These are phyloP conservation scores for Aspergillus sp. DNA, from an alignment of 2,329 filamentous ascomycete genomes.

Conservation along the genomic window DNA sequence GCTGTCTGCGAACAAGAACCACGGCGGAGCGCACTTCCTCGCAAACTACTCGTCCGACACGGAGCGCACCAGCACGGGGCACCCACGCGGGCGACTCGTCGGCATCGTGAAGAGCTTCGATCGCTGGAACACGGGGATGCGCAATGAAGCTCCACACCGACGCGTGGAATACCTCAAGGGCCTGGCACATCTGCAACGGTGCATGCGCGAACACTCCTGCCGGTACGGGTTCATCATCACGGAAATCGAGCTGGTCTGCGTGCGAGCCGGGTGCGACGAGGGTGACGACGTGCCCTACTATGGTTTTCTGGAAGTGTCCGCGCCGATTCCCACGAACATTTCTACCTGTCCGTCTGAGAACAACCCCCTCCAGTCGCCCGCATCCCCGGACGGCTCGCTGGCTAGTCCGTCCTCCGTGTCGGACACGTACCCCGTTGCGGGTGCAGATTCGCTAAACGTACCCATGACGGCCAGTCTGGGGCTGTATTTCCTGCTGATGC, in stretches of 20 bases:
- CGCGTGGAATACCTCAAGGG: conserved; percentile 86
- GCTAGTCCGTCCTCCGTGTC: conserved; percentile 14
- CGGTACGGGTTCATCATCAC: conserved; percentile 96
- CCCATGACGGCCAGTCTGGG: conserved; percentile 58
- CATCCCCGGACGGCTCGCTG: conserved; percentile 29
- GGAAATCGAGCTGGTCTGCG: conserved; percentile 89
- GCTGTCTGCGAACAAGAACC: conserved; percentile 35
- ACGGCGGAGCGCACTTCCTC: conserved; percentile 51
- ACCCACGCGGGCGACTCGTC: conserved; percentile 63
- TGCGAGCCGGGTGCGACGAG: conserved; percentile 70
- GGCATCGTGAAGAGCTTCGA: conserved; percentile 90
- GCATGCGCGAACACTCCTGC: conserved; percentile 90
- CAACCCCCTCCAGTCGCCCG: conserved; percentile 13
- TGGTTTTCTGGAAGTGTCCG: conserved; percentile 76
- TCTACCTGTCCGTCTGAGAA: conserved; percentile 20
- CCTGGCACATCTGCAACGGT: conserved; percentile 79
- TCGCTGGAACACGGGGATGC: conserved; percentile 94
- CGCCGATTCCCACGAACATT: conserved; percentile 54
- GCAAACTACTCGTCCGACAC: conserved; percentile 54
- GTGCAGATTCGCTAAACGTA: conserved; percentile 19
- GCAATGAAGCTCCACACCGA: conserved; percentile 77
- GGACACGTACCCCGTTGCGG: conserved; percentile 6
- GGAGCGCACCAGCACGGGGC: conserved; percentile 47
- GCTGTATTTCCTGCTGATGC: conserved; percentile 64
- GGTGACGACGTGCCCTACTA: conserved; percentile 68